Base-by-base conservation (phyloP, 371 early-diverging fungal genomes). In the Coemansia sp. region DNA sequence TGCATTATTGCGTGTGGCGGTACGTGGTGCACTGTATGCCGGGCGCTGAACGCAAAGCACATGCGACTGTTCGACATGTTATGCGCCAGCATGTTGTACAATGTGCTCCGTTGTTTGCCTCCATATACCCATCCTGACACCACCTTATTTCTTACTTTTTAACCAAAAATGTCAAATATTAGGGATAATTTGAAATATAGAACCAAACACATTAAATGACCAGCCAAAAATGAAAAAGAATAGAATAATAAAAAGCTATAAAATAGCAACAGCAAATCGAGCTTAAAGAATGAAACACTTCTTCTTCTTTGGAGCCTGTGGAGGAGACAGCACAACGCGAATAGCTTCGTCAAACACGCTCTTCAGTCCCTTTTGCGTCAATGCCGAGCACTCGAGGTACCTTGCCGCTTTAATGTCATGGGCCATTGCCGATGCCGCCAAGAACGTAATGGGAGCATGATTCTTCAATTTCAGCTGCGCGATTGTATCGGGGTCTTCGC, bases 311-410 rank as follows among this genome's bases (percentile, higher is more conserved):
- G 82, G 80, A 58, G 83, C 80, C 71, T 83, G 80, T 23, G 85
- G 82, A 39, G 93, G 92, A 65, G 84, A 83, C 59, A 97, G 83
- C 9, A 94, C 98, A n/a, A 97, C 97, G 54, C 97, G 89, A 69
- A 97, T 97, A 44, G 97, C 98, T 74, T 94, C 93, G 80, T 99
- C 97, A 88, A 98, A 99, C 63, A 98, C 97, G 73, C 92, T 94
- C 87, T 97, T 96, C 64, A 98, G 84, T 40, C 98, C 98, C 81
- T 95, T 95, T 82, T 97, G 96, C 61, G 97, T 97, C 70, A 96
- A 84, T n/a, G 99, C 96, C 19, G 98, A 97, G 82, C 99, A 99
- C 86, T 99, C 99, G 46, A 98, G 87, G 81, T 98, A 98, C 69
- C 91, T 92, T 67, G 91, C 92, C 29, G 95, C 95, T 7, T 84